Percentiles rank a stretch among this genome's conserved stretches.
phyloP scores from a whole-genome alignment of 2,329 filamentous ascomycete species.

The Fusarium subglutinans region DNA sequence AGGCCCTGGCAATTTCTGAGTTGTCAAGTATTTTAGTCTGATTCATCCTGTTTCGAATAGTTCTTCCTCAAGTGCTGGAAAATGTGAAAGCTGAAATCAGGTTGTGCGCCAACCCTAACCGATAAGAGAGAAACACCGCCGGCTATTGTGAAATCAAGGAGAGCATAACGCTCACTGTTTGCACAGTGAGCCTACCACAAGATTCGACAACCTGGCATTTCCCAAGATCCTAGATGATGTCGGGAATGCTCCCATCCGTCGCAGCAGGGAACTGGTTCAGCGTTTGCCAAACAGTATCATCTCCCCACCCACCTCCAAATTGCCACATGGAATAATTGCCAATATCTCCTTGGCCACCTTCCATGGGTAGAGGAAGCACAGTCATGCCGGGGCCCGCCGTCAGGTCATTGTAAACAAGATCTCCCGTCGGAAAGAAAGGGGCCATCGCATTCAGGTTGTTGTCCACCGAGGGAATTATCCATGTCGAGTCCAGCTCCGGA shows the following conservation, averaged over 20 bases:
- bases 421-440: slow-evolving; percentile 65
- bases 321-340: slow-evolving; percentile 50
- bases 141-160: neutral
- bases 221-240: neutral
- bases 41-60: neutral
- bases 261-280: slow-evolving; percentile 59
- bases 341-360: neutral
- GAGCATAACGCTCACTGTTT: neutral
- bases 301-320: slow-evolving; percentile 65
- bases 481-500: slow-evolving; percentile 43
- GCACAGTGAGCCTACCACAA: neutral
- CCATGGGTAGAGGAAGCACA: slow-evolving; percentile 29
- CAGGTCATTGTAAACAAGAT: slow-evolving; percentile 66
- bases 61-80: neutral
- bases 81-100: neutral
- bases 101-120: neutral
- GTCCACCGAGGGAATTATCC: slow-evolving; percentile 56
- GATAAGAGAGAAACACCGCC: neutral
- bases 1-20: neutral
- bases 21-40: neutral
- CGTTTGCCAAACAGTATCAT: slow-evolving; percentile 65
- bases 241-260: slow-evolving; percentile 13
- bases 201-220: neutral
- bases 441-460: slow-evolving; percentile 56
- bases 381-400: slow-evolving; percentile 51